Base-by-base conservation (phyloP, 331 rosid genomes). In the Acacia concinna region DNA sequence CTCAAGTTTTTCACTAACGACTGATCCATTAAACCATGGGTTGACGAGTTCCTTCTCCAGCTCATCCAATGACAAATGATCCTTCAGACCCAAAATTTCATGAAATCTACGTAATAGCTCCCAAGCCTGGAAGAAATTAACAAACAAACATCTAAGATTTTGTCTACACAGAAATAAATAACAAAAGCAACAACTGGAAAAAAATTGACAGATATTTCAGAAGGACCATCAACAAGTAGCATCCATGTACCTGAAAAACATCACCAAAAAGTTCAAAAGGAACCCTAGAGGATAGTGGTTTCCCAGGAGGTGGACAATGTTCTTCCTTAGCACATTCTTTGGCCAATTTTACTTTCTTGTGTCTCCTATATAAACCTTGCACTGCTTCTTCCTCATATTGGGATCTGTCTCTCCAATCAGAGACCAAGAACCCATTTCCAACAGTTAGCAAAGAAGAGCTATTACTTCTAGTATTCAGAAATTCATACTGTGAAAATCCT, bases 21-120 rank as follows among this genome's bases (percentile, higher is more conserved):
- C 90, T 34, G 85, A 81, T 77, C 84, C 89, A 75, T 89, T 88
- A 63, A 84, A 87, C 99, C 91, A 91, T 77, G 98, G 99, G 85
- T 88, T 88, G 67, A 93, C 77, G 67, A 96, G 99, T 70, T 93
- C 99, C 78, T 86, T 89, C 83, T 91, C 99, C 63, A 96, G 89
- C 78, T 90, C 98, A 79, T 88, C 90, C 70, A 96, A 80, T 41
- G 87, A 86, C 64, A 87, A 83, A 18, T 89, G 83, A 63, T 90
- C 91, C 76, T 88, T 81, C 84, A 93, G 85, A 76, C 90, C 92
- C 90, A 96, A 82, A 81, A 85, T 85, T 83, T 87, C 98, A 46
- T 82, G 84, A 74, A 93, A 96, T 75, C 98, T 88, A 37, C 84
- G 83, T 23, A 91, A 76, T 69, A 83, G 86, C 75, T 93, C 97